Base-by-base conservation (phyloP, 78 protist genomes). In the Paulinella micropora region DNA sequence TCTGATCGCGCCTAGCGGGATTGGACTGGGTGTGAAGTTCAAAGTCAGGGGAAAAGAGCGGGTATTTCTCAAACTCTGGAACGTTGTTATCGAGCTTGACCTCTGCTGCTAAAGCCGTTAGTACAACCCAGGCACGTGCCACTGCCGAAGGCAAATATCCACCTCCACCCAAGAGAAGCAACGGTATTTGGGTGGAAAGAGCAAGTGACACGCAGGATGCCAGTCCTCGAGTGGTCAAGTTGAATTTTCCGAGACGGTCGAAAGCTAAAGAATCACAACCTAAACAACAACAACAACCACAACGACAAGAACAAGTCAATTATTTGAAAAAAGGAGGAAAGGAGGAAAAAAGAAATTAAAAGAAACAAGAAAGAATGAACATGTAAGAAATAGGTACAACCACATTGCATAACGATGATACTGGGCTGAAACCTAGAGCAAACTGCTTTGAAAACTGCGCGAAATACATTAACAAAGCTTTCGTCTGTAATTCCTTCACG, bases 121-220 rank as follows among this genome's bases (percentile, higher is more conserved):
- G 37, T 0, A 15, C 26, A 2, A 32, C 86, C 36, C 36, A 15
- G 86, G 37, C 15, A 26, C 86, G 37, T 36, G 39, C 38, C 32
- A 1, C 37, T 23, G 3, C 29, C 29, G 35, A 9, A 9, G 36
- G 85, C 3, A 9, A 96, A 90, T 98, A 98, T 34, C 99, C 99
- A 39, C 99, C 99, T 3, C 99, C 99, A 35, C 99, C 99, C 23
- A 98, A 92, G 23, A 98, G 89, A 69, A 98, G 88, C 29, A 88
- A n/a, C 9, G 99, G 99, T 32, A 95, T 36, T 35, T 77, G 39
- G 86, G 95, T 95, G 1, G 51, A 15, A 79, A 90, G 81, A 39
- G 97, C n/a, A n/a, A n/a, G n/a, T n/a, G n/a, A n/a, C n/a, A 96
- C 96, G 38, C 99, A 97, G 34, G 87, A 91, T 0, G 94, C 97